Evolutionary conservation across 2,329 filamentous ascomycete species (phyloP).

Genomic region (Botrytis paeoniae): DNA sequence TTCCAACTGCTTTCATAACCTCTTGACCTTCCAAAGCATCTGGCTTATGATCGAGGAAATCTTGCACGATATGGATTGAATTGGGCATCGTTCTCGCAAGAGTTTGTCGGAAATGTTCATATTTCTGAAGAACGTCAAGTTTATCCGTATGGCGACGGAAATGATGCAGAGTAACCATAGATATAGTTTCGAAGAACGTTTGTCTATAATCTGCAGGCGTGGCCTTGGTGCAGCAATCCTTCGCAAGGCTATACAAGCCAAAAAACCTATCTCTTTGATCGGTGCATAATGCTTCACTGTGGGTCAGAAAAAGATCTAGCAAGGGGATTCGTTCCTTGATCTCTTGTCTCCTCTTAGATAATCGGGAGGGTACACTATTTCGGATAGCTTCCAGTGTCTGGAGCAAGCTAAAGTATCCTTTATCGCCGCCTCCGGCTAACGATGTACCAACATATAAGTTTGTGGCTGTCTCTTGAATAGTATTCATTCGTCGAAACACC

Average conservation of each 20-base stretch:
- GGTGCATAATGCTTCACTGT: constrained; percentile 16
- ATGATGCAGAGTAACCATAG: constrained; percentile 8
- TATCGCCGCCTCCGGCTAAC: not conserved
- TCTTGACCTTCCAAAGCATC: constrained; percentile 6
- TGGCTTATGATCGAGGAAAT: not conserved
- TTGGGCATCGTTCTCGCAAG: constrained; percentile 5
- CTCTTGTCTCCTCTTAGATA: constrained; percentile 14
- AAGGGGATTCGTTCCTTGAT: constrained; percentile 4
- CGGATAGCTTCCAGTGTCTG: constrained; percentile 12
- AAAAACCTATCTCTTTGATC: constrained; percentile 20
- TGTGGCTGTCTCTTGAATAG: not conserved
- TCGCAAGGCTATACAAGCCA: constrained; percentile 18
- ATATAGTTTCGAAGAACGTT: constrained; percentile 17
- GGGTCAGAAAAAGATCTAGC: constrained; percentile 19
- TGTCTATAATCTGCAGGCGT: constrained; percentile 18
- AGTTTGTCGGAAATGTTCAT: constrained; percentile 8
- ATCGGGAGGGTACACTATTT: constrained; percentile 10
- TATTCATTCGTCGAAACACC: constrained; percentile 8
- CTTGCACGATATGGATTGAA: not conserved
- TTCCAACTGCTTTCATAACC: constrained; percentile 16
- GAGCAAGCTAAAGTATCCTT: constrained; percentile 6
- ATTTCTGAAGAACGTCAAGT: constrained; percentile 14
- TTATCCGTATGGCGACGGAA: constrained; percentile 14
- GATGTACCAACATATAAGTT: not conserved
- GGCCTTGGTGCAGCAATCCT: constrained; percentile 14